A percentile compares a stretch with the other conserved stretches of the same genome.
Evolutionary conservation across 441 rosid species (phyloP).

Genomic region (Kokia cookei): DNA sequence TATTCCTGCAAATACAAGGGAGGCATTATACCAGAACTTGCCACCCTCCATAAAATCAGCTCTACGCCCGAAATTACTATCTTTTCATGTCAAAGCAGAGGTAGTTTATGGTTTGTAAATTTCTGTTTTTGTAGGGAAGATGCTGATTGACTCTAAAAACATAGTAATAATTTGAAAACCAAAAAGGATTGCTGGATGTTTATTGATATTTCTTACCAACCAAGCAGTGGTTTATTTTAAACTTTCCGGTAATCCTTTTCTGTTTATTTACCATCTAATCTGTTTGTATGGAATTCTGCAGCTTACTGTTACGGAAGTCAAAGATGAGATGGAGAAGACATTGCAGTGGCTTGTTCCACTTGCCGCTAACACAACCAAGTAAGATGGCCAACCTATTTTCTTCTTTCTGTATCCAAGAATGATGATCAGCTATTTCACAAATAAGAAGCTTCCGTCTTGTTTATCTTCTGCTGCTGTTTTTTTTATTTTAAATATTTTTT

Average conservation of each 20-base stretch:
- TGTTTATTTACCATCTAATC: neutral
- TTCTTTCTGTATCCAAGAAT: neutral
- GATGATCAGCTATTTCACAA: neutral
- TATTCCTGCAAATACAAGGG: slow-evolving; percentile 60
- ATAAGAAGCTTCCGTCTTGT: neutral
- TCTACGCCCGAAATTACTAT: slow-evolving; percentile 47
- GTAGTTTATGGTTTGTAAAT: slow-evolving; percentile 22
- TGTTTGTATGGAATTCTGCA: slow-evolving; percentile 23
- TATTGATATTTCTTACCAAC: neutral
- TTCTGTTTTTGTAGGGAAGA: neutral
- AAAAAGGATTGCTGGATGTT: neutral
- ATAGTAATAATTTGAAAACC: neutral
- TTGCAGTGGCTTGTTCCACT: slow-evolving; percentile 94
- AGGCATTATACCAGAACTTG: slow-evolving; percentile 55
- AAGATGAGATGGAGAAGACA: slow-evolving; percentile 93
- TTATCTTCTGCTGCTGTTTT: too few relatives aligned
- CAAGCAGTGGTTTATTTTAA: neutral
- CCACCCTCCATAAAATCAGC: slow-evolving; percentile 55
- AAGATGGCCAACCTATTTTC: slow-evolving; percentile 10
- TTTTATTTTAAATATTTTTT: neutral
- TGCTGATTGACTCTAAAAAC: neutral
- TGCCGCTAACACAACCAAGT: slow-evolving; percentile 94
- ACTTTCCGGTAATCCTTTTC: neutral
- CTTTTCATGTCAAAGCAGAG: slow-evolving; percentile 50
- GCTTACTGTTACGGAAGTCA: slow-evolving; percentile 74